These are phyloP conservation scores for Solanum bulbocastanum DNA, from an alignment of 257 asterid species.

Conservation along the genomic window DNA sequence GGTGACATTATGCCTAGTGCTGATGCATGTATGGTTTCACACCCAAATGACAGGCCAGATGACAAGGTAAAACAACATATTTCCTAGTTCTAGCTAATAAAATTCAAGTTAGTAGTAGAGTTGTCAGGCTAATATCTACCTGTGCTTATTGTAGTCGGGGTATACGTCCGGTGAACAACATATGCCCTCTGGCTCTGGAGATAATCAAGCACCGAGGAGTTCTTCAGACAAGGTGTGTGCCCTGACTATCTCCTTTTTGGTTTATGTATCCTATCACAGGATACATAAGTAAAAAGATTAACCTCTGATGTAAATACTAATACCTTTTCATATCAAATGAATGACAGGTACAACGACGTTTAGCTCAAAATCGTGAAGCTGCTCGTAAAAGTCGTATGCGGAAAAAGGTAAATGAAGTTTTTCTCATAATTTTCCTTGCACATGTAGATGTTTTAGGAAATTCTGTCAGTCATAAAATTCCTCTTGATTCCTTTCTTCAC, in stretches of 20 bases:
- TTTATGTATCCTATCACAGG: background rate
- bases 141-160: slow-evolving; percentile 29
- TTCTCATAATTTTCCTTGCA: background rate
- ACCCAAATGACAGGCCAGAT: slow-evolving; percentile 33
- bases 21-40: slow-evolving; percentile 29
- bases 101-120: background rate
- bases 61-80: slow-evolving; percentile 41
- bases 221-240: slow-evolving; percentile 56
- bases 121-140: background rate
- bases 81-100: background rate
- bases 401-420: slow-evolving; percentile 53
- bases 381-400: slow-evolving; percentile 82
- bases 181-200: slow-evolving; percentile 40
- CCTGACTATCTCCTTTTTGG: background rate
- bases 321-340: background rate
- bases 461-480: background rate
- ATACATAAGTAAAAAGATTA: background rate
- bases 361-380: slow-evolving; percentile 95
- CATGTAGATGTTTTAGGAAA: background rate
- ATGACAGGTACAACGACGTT: slow-evolving; percentile 59
- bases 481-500: background rate
- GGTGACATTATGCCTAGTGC: slow-evolving; percentile 39
- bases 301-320: background rate
- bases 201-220: slow-evolving; percentile 37
- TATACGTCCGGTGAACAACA: slow-evolving; percentile 52